Base-by-base conservation (phyloP, 2,329 filamentous ascomycete genomes). In the Microascus cirrosus region DNA sequence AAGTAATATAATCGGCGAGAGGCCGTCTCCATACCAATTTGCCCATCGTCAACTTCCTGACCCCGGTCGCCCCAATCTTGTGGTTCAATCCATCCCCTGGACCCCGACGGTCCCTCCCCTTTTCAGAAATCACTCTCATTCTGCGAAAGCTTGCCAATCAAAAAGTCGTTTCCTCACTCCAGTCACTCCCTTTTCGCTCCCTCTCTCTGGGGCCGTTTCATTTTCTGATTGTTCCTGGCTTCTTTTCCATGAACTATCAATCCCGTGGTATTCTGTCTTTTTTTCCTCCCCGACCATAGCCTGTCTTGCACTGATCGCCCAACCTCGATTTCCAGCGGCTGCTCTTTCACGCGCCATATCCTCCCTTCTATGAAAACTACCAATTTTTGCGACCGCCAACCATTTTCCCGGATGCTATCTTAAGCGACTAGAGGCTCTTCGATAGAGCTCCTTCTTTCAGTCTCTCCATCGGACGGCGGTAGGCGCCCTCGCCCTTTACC, bases 151-250 rank as follows among this genome's bases (percentile, higher is more conserved):
- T 54, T 54, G 56, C 53, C 56, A 52, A 52, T 54, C 51, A 52
- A 53, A 52, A 53, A 36, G 20, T 39, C 50, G 34, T 48, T 45
- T 24, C 8, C 68, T 72, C 68, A 70, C 68, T 68, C 67, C 66
- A 71, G 70, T 73, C 70, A 69, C 68, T 71, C 69, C 66, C 70
- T 72, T 70, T 32, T 32, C 8, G 28, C 28, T 32, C 58, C 59
- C 34, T 54, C 45, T 20, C 52, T 32, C 28, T 32, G 28, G 28
- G 28, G 53, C 63, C 63, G 62, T 62, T 61, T 65, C 62, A 61
- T 62, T 62, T 60, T 56, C 55, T 61, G 54, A 60, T 36, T 55
- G 50, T 45, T 55, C 56, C 59, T 61, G 58, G 42, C 55, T 48
- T 39, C 45, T 24, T 6, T 24, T 20, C 7, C n/a, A 45, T 20